These are phyloP conservation scores for Cyclanthera cordifolia DNA, from an alignment of 306 rosid species.

Conservation along the genomic window DNA sequence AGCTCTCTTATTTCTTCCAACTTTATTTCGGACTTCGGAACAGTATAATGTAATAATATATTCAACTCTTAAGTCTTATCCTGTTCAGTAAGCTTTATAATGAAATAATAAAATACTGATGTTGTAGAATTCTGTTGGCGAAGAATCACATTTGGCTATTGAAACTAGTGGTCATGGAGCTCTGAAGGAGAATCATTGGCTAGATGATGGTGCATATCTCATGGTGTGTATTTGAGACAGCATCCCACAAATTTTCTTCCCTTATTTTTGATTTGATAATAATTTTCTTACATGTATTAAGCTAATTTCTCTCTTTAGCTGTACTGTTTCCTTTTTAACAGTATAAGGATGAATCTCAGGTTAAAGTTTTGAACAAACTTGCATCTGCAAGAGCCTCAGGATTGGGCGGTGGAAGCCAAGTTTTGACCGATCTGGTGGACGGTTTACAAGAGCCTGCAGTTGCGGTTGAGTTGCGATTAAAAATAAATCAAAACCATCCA, in stretches of 20 bases:
- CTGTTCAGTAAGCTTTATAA: background rate
- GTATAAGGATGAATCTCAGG: conserved; percentile 35
- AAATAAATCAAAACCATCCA: conserved; percentile 72
- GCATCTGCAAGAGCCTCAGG: conserved; percentile 85
- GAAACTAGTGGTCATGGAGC: conserved; percentile 99
- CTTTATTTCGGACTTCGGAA: no score
- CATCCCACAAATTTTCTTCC: background rate
- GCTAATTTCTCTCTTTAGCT: background rate
- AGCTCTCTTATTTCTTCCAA: no score
- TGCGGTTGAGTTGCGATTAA: conserved; percentile 69
- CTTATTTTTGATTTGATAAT: background rate
- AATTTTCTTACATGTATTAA: background rate
- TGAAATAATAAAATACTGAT: background rate
- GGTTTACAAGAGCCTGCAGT: conserved; percentile 71
- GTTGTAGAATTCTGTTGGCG: conserved; percentile 61
- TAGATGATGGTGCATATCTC: conserved; percentile 93
- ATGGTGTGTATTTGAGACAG: conserved; percentile 46
- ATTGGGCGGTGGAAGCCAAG: conserved; percentile 60
- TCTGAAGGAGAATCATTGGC: conserved; percentile 96
- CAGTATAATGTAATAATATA: background rate
- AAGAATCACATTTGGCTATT: conserved; percentile 91
- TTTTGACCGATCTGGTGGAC: conserved; percentile 60
- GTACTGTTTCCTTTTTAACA: background rate
- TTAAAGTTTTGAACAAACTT: conserved; percentile 84
- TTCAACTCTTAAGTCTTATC: background rate